Conservation (phyloP, 139 green algal genomes). For the Protoeuglena noctilucae region DNA sequence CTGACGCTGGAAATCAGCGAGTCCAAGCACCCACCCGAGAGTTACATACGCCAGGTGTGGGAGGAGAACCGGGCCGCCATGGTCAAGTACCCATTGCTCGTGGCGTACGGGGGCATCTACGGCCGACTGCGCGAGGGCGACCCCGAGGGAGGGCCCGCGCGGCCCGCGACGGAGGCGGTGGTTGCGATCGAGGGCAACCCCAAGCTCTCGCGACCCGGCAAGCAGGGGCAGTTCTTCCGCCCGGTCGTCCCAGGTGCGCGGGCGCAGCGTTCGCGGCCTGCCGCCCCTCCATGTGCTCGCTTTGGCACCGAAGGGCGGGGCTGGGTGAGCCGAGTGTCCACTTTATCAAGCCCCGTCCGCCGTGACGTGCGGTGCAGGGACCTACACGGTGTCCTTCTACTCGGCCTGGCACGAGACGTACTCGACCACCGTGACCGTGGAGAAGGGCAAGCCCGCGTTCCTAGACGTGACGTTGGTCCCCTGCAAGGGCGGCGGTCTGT, state of each 20-base stretch:
- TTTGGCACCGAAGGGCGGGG: too few species aligned
- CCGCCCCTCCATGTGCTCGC: too few species aligned
- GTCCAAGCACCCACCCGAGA: conserved; percentile 47
- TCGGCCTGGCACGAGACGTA: too few species aligned
- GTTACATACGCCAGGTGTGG: conserved; percentile 31
- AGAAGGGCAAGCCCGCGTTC: too few species aligned
- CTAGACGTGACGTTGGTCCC: too few species aligned
- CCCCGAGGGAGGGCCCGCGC: conserved; percentile 12
- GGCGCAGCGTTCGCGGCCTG: too few species aligned
- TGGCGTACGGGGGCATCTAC: conserved; percentile 25
- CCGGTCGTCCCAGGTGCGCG: conserved; percentile 47
- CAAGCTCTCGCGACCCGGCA: conserved; percentile 26
- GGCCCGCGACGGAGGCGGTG: conserved; percentile 24
- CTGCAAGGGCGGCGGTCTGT: too few species aligned
- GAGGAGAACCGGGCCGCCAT: conserved; percentile 46
- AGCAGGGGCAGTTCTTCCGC: conserved; percentile 17
- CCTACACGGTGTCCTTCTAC: too few species aligned
- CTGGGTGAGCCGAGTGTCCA: too few species aligned
- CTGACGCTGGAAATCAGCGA: conserved; percentile 76
- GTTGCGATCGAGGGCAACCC: conserved; percentile 19
- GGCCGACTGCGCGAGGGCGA: conserved; percentile 7
- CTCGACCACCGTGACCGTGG: too few species aligned
- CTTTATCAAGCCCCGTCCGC: too few species aligned
- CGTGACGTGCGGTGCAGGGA: too few species aligned
- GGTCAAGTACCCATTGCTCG: conserved; percentile 29